Evolutionary conservation across 1,139 yeast genomes (phyloP).

Genomic region (Sugiyamaella grinbergsii): DNA sequence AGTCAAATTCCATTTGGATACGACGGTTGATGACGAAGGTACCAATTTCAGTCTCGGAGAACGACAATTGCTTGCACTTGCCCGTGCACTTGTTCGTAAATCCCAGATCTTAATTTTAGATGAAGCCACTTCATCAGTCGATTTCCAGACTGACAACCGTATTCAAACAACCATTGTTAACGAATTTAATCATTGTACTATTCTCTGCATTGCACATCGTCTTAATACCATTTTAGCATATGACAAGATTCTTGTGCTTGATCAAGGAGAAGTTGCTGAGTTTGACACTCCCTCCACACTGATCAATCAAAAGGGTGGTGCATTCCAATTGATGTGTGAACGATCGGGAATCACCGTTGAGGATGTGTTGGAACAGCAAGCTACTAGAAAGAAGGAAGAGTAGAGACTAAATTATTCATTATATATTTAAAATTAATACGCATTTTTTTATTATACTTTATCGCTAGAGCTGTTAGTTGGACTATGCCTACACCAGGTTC

Average conservation of each 20-base stretch:
- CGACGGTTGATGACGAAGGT: constrained; percentile 75
- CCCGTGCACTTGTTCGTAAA: constrained; percentile 74
- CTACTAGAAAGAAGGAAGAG: constrained; percentile 8
- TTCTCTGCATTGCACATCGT: constrained; percentile 81
- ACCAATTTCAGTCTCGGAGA: constrained; percentile 76
- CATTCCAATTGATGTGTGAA: constrained; percentile 63
- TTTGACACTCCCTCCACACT: constrained; percentile 52
- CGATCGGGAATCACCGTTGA: constrained; percentile 52
- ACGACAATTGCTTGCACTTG: constrained; percentile 71
- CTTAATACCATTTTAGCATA: constrained; percentile 68
- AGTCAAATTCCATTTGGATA: constrained; percentile 67
- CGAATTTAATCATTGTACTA: constrained; percentile 69
- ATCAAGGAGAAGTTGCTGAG: constrained; percentile 62
- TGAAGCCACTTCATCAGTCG: constrained; percentile 86
- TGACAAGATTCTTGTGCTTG: constrained; percentile 68
- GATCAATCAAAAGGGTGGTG: constrained; percentile 47
- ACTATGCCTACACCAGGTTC: no score
- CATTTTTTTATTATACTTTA: not conserved
- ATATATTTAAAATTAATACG: not conserved
- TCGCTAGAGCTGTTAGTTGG: no score
- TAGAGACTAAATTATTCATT: not conserved
- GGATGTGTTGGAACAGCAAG: constrained; percentile 40
- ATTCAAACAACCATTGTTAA: constrained; percentile 65
- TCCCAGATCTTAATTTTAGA: constrained; percentile 71
- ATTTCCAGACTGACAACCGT: constrained; percentile 72